Percentiles rank a stretch among this genome's conserved stretches.
phyloP scores from a whole-genome alignment of 371 early-diverging fungal genomes.

The Syncephalastrum monosporum region DNA sequence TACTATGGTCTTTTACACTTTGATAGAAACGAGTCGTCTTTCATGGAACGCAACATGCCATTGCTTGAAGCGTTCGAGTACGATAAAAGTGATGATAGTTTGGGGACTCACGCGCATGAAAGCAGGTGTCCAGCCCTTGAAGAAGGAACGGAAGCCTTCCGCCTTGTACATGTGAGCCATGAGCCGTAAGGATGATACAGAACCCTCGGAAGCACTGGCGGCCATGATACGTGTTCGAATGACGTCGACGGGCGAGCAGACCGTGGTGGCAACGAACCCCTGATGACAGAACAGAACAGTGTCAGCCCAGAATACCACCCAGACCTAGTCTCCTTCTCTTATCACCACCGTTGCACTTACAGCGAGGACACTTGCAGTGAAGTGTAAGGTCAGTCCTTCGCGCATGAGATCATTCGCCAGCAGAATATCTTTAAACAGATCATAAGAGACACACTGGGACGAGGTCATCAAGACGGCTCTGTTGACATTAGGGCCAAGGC shows the following conservation, averaged over 20 bases:
- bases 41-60: conserved; percentile 35
- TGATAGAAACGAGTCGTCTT: conserved; percentile 7
- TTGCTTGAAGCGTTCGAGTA: conserved; percentile 62
- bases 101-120: conserved; percentile 68
- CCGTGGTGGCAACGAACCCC: conserved; percentile 74
- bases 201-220: conserved; percentile 34
- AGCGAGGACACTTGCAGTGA: conserved; percentile 60
- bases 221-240: conserved; percentile 76
- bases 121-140: conserved; percentile 75
- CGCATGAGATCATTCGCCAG: conserved; percentile 39
- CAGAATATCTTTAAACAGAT: conserved; percentile 54
- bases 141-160: conserved; percentile 66
- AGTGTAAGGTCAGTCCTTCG: conserved; percentile 61
- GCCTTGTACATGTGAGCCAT: conserved; percentile 48
- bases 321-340: neutral
- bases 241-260: conserved; percentile 69
- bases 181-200: conserved; percentile 31
- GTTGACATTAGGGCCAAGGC: conserved; percentile 61
- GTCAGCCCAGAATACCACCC: neutral
- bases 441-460: conserved; percentile 62
- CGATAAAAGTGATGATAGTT: conserved; percentile 66
- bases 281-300: conserved; percentile 5
- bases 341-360: conserved; percentile 15
- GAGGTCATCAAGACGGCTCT: conserved; percentile 69
- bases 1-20: neutral